phyloP scores from a whole-genome alignment of 805 yeast genomes.

The Saccharomycopsis fermentans region DNA sequence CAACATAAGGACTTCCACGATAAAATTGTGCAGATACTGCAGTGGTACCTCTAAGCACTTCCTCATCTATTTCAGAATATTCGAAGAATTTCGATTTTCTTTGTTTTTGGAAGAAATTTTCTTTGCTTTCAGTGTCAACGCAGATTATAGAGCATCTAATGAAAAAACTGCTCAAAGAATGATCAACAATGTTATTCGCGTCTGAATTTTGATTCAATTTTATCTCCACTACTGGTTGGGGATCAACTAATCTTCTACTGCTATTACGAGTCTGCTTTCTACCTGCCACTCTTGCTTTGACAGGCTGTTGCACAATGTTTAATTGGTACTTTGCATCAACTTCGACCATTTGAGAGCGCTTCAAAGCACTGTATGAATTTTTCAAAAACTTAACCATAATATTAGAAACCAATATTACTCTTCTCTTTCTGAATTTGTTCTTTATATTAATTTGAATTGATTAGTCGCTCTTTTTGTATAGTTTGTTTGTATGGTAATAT shows the following conservation, averaged over 20 bases:
- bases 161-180: slow-evolving; percentile 15
- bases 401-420: background rate
- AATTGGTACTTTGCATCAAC: slow-evolving; percentile 6
- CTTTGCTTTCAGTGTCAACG: slow-evolving; percentile 11
- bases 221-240: slow-evolving; percentile 19
- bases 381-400: slow-evolving; percentile 17
- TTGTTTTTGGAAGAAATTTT: slow-evolving; percentile 15
- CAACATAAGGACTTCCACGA: slow-evolving; percentile 16
- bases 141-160: slow-evolving; percentile 17
- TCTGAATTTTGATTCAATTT: slow-evolving; percentile 1
- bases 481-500: too few relatives aligned
- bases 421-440: too few relatives aligned
- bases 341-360: background rate
- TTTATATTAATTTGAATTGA: too few relatives aligned
- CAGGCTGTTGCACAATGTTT: slow-evolving; percentile 18
- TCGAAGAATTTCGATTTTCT: slow-evolving; percentile 11
- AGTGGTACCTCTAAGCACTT: slow-evolving; percentile 18
- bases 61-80: slow-evolving; percentile 10
- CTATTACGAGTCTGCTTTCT: slow-evolving; percentile 16
- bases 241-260: slow-evolving; percentile 19
- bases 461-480: too few relatives aligned
- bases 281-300: slow-evolving; percentile 19
- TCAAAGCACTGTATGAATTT: slow-evolving; percentile 14
- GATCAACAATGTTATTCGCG: slow-evolving; percentile 11
- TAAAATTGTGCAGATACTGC: slow-evolving; percentile 17